Conservation (phyloP, 768 basidiomycete species). For the Xerocomellus intermedius region DNA sequence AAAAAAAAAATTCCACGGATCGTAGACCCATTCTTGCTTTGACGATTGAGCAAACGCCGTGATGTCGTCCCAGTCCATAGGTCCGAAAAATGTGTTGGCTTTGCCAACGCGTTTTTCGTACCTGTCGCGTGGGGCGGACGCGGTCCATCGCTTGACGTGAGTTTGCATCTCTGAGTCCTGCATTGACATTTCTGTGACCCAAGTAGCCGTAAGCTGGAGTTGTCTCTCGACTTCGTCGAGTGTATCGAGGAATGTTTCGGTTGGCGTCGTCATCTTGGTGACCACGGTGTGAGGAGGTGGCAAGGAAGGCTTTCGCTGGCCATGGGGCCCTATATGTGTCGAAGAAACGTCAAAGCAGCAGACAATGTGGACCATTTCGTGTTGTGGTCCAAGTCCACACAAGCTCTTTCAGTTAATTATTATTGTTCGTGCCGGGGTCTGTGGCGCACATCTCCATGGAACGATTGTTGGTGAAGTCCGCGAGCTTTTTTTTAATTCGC, state of each 20-base stretch:
- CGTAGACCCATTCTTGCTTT: not conserved
- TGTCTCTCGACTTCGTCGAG: not conserved
- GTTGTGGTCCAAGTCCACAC: not conserved
- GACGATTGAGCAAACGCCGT: not conserved
- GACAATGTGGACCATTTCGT: not conserved
- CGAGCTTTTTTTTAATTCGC: not conserved
- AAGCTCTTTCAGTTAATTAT: not conserved
- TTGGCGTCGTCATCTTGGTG: not conserved
- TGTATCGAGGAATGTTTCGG: not conserved
- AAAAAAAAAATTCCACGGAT: not conserved
- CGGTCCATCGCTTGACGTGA: not conserved
- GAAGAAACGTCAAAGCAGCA: not conserved
- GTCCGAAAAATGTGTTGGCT: not conserved
- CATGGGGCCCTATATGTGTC: not conserved
- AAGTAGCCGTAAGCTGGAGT: not conserved
- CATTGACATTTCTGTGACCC: not conserved
- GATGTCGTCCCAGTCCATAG: constrained; percentile 3
- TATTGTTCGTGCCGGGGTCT: not conserved
- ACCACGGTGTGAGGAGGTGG: not conserved
- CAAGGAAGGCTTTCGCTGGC: not conserved
- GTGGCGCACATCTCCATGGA: not conserved
- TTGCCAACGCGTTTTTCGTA: not conserved
- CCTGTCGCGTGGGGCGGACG: not conserved
- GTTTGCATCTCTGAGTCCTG: not conserved
- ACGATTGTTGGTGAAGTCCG: not conserved